Conservation (phyloP, 148 eudicot species). For the Vaccinium myrtillus region DNA sequence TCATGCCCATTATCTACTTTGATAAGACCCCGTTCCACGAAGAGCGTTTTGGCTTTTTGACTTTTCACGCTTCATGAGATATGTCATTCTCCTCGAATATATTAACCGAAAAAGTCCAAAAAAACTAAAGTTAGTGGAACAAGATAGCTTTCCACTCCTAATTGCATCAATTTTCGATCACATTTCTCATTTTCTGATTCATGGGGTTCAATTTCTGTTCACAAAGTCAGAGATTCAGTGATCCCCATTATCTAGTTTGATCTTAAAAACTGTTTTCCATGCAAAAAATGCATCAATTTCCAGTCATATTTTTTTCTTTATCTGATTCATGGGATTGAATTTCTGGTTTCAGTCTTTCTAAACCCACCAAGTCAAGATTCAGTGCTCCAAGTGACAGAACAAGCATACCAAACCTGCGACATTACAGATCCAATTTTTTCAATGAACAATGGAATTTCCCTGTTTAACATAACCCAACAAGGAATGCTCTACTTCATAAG, state of each 20-base stretch:
- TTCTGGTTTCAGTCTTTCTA: constrained; percentile 61
- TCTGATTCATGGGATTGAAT: background rate
- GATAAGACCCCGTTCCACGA: too few species aligned
- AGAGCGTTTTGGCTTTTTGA: too few species aligned
- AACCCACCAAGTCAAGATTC: constrained; percentile 98
- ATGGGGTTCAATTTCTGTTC: background rate
- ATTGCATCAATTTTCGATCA: background rate
- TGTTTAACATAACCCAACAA: constrained; percentile 59
- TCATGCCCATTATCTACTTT: background rate
- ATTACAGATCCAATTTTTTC: constrained; percentile 69
- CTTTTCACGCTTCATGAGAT: too few species aligned
- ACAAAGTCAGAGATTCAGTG: background rate
- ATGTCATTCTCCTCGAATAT: too few species aligned
- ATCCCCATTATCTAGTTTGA: background rate
- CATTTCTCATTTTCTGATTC: background rate
- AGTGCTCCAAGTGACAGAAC: constrained; percentile 63
- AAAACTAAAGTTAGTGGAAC: too few species aligned
- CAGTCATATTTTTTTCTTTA: background rate
- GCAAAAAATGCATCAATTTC: background rate
- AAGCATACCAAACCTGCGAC: constrained; percentile 60
- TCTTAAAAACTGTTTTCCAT: background rate
- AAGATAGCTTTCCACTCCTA: too few species aligned
- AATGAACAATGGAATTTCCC: constrained; percentile 80
- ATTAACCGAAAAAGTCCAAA: too few species aligned
- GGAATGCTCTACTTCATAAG: constrained; percentile 84